These are phyloP conservation scores for Thermoascus crustaceus DNA, from an alignment of 2,329 filamentous ascomycete genomes.

Conservation along the genomic window DNA sequence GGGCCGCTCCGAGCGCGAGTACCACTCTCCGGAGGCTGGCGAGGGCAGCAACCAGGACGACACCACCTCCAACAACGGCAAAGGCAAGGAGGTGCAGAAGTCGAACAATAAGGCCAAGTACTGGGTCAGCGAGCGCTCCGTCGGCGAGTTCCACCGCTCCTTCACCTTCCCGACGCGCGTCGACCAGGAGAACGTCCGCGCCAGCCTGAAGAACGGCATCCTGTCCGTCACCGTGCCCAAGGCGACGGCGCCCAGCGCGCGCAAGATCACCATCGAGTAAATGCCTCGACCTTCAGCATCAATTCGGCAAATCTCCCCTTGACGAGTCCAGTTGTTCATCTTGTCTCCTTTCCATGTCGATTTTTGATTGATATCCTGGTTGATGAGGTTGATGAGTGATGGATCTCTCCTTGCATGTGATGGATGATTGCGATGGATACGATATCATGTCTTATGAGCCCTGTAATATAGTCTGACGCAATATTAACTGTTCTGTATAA, in stretches of 20 bases:
- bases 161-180: conserved; percentile 50
- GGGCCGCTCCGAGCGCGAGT: conserved; percentile 34
- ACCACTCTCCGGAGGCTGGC: conserved; percentile 28
- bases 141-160: conserved; percentile 49
- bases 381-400: not conserved
- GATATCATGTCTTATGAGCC: too few species aligned
- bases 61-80: conserved; percentile 22
- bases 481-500: too few species aligned
- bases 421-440: too few species aligned
- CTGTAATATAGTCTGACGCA: too few species aligned
- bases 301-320: too few species aligned
- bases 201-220: conserved; percentile 51
- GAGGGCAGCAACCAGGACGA: conserved; percentile 23
- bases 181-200: conserved; percentile 51
- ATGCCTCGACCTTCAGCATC: too few species aligned
- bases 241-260: conserved; percentile 38
- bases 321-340: too few species aligned
- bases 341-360: too few species aligned
- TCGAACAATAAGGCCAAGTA: conserved; percentile 29
- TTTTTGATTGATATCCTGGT: too few species aligned
- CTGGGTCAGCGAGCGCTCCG: conserved; percentile 50
- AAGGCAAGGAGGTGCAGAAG: conserved; percentile 15
- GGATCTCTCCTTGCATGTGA: not conserved
- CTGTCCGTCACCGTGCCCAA: conserved; percentile 50
- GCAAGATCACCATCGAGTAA: conserved; percentile 49